Conservation (phyloP, 805 yeast genomes). For the Diddensiella transvaalensis region DNA sequence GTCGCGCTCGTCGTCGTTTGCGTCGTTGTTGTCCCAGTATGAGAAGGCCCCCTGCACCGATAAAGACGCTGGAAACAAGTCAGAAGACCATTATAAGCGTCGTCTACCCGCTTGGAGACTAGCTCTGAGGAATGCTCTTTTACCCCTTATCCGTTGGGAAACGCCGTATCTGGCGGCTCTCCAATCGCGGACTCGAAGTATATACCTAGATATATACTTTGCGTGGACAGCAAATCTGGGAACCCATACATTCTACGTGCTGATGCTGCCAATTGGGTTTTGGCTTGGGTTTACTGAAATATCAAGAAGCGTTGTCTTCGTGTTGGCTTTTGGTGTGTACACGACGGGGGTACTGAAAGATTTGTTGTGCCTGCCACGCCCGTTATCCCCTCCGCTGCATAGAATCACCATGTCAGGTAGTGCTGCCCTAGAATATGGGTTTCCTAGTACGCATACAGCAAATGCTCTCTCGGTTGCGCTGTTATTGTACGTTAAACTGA, state of each 20-base stretch:
- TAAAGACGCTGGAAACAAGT: conserved; percentile 72
- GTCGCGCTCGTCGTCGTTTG: conserved; percentile 21
- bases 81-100: conserved; percentile 59
- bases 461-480: conserved; percentile 83
- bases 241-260: conserved; percentile 87
- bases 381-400: conserved; percentile 85
- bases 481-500: conserved; percentile 35
- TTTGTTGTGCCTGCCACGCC: conserved; percentile 84
- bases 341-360: conserved; percentile 75
- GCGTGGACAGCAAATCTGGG: conserved; percentile 88
- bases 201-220: conserved; percentile 66
- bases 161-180: conserved; percentile 53
- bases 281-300: conserved; percentile 68
- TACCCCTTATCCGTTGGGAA: conserved; percentile 61
- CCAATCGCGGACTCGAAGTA: conserved; percentile 50
- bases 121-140: conserved; percentile 46
- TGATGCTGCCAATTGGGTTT: conserved; percentile 77
- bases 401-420: conserved; percentile 88
- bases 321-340: conserved; percentile 58
- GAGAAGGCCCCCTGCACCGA: conserved; percentile 26
- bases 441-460: conserved; percentile 92
- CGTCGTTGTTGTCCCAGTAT: conserved; percentile 21
- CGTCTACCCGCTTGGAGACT: conserved; percentile 48
- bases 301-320: conserved; percentile 60
- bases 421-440: conserved; percentile 91